Percentiles rank a stretch among this genome's conserved stretches.
Conservation (phyloP, 176 grass and related monocot species). For the Cymbopogon citratus region DNA sequence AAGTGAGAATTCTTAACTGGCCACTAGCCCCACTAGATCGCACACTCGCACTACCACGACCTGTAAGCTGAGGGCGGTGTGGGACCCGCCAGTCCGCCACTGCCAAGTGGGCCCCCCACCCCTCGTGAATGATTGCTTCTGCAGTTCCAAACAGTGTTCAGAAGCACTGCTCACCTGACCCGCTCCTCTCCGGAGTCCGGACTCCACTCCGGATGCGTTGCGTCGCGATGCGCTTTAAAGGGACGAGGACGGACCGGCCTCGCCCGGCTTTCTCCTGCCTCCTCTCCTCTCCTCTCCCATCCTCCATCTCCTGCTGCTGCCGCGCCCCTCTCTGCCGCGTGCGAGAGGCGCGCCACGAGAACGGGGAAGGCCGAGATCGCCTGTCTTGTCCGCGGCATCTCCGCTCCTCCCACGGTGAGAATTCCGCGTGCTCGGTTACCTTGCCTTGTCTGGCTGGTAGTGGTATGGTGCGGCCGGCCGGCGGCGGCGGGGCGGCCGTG, state of each 20-base stretch:
- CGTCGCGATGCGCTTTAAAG: conserved; percentile 42
- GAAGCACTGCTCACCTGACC: not conserved
- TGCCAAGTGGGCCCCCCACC: not conserved
- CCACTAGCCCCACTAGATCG: too few species aligned
- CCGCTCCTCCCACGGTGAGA: conserved; percentile 29
- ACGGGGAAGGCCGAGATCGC: not conserved
- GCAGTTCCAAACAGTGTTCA: not conserved
- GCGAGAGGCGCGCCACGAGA: not conserved
- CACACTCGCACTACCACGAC: too few species aligned
- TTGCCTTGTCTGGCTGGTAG: not conserved
- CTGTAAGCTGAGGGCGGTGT: too few species aligned
- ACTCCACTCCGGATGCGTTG: not conserved
- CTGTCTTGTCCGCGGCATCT: not conserved
- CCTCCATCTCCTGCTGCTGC: not conserved
- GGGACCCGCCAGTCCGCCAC: not conserved
- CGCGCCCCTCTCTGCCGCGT: too few species aligned
- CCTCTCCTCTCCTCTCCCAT: not conserved
- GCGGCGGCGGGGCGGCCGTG: not conserved
- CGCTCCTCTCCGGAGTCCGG: not conserved
- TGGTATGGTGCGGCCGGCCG: not conserved
- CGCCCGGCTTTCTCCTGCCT: not conserved
- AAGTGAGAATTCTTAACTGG: too few species aligned
- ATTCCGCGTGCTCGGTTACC: not conserved
- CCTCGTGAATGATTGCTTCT: not conserved
- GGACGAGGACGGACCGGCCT: not conserved